These are phyloP conservation scores for Cadophora sp. DNA, from an alignment of 2,329 filamentous ascomycete genomes.

Conservation along the genomic window DNA sequence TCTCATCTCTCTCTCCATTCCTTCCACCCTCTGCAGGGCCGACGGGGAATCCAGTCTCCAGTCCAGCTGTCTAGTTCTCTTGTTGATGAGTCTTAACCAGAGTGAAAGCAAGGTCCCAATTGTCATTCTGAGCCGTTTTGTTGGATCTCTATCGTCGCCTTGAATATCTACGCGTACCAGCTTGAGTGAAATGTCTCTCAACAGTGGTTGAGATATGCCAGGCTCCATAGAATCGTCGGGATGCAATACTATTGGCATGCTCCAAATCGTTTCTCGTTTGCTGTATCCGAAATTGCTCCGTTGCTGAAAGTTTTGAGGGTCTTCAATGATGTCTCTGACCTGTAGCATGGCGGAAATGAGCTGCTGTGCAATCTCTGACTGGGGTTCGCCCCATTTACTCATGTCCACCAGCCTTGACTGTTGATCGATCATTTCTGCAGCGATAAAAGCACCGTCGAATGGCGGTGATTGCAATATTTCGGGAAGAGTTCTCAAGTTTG, in stretches of 20 bases:
- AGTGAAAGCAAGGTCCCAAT: neutral
- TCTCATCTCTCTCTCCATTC: neutral
- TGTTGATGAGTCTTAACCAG: neutral
- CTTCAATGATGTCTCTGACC: neutral
- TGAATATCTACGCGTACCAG: neutral
- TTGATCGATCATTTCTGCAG: neutral
- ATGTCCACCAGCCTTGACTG: conserved; percentile 1
- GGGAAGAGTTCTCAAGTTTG: too few species aligned
- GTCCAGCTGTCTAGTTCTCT: neutral
- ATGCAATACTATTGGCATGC: neutral
- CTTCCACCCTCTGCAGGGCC: neutral
- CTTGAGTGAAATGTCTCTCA: neutral
- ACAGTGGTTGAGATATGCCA: neutral
- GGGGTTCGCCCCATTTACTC: neutral
- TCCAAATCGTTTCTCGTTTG: neutral
- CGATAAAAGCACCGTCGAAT: too few species aligned
- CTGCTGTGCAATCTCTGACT: neutral
- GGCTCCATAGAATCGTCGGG: neutral
- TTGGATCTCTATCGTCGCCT: neutral
- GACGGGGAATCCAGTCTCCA: conserved; percentile 2
- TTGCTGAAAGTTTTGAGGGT: neutral
- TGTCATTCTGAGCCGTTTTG: neutral
- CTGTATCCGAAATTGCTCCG: neutral
- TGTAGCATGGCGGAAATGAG: conserved; percentile 1
- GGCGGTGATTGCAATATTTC: too few species aligned